Percentiles rank a stretch among this genome's conserved stretches.
phyloP scores from a whole-genome alignment of 2,329 filamentous ascomycete genomes.

The Pseudohalonectria lignicola region DNA sequence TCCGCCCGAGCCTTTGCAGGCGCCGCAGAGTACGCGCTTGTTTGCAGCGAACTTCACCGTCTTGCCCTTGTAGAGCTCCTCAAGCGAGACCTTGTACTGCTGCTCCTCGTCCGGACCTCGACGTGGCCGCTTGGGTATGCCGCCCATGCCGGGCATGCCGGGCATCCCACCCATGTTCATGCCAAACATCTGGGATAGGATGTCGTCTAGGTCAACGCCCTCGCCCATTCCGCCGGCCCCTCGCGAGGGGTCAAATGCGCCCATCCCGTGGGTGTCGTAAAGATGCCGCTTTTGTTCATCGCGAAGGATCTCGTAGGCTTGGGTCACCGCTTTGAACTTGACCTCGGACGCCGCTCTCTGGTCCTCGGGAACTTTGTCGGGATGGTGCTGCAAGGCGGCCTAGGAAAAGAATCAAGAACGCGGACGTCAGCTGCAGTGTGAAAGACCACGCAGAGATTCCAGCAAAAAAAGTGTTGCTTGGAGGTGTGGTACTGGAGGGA shows the following conservation, averaged over 20 bases:
- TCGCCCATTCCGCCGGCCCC: slow-evolving; percentile 56
- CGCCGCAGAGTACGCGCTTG: slow-evolving; percentile 81
- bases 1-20: slow-evolving; percentile 81
- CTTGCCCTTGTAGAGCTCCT: slow-evolving; percentile 97
- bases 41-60: slow-evolving; percentile 94
- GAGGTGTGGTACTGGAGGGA: too few species aligned
- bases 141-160: slow-evolving; percentile 56
- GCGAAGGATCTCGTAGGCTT: slow-evolving; percentile 95
- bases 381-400: slow-evolving; percentile 82
- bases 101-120: slow-evolving; percentile 80
- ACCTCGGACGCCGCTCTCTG: slow-evolving; percentile 76
- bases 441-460: too few species aligned
- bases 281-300: slow-evolving; percentile 88
- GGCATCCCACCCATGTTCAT: slow-evolving; percentile 43
- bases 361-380: slow-evolving; percentile 86
- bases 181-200: slow-evolving; percentile 70
- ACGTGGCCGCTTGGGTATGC: slow-evolving; percentile 45
- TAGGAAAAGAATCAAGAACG: slow-evolving; percentile 21
- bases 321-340: slow-evolving; percentile 85
- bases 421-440: neutral
- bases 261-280: slow-evolving; percentile 94
- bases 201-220: slow-evolving; percentile 83
- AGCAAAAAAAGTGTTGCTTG: too few species aligned
- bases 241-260: slow-evolving; percentile 74
- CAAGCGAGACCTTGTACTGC: slow-evolving; percentile 79